Base-by-base conservation (phyloP, 2,329 filamentous ascomycete genomes). In the Knufia fluminis region DNA sequence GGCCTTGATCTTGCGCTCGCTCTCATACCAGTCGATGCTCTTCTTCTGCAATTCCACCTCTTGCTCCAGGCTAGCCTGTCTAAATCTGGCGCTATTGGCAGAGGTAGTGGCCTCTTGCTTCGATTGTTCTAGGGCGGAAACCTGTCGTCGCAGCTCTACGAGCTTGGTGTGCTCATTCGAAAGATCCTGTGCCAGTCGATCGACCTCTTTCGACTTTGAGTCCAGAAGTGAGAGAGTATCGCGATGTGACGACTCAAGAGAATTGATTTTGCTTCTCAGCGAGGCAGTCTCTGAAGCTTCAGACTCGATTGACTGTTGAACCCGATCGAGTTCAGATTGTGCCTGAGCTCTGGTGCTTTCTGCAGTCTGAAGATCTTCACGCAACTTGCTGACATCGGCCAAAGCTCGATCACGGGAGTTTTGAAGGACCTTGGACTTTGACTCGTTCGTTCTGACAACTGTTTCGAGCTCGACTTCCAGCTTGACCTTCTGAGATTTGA, bases 381-480 rank as follows among this genome's bases (percentile, higher is more conserved):
- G 79, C 41, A 94, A 73, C 55, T 89, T 84, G 59, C 91, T 85
- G 1, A 90, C 78, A 57, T 96, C 90, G 57, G 86, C 85, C 53
- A 90, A 75, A 8, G 85, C 83, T 65, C 91, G 91, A 54, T 94
- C 88, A 39, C 88, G 78, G 1, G 85, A 86, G 4, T 78, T 75
- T 68, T 92, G 94, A 64, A 92, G 80, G 7, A 82, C 79, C 62
- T 91, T 87, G 57, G 83, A 82, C 67, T 89, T 86, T 20, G 84
- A 81, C 64, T 97, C 91, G 52, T 85, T 83, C 57, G 79, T 85
- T 59, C 89, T 83, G 42, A 95, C 83, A 16, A 84, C 85, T 66
- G 88, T 92, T 66, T 98, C 92, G 6, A 97, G 78, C 71, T 97
- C 90, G 39, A 98, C 92, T 61, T 95, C 88, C 40, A 86, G 73